Percentiles rank a stretch among this genome's conserved stretches.
These are phyloP conservation scores for Aphanomyces astaci DNA, from an alignment of 352 stramenopile genomes.

Conservation along the genomic window DNA sequence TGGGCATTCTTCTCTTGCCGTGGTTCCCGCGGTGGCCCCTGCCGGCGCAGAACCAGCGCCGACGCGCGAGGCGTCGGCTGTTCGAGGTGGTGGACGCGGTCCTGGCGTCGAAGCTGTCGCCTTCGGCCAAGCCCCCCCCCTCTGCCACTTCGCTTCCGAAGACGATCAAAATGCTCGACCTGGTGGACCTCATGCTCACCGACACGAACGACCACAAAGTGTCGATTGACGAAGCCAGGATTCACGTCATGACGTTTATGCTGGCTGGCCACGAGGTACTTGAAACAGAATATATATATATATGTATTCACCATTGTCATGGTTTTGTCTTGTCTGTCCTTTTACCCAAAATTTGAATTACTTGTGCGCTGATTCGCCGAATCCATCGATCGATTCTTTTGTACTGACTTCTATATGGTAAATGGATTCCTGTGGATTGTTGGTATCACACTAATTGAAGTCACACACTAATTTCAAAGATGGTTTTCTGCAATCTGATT, in stretches of 20 bases:
- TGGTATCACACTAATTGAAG: too few species aligned
- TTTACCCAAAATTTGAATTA: too few species aligned
- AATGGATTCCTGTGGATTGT: too few species aligned
- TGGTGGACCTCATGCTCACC: constrained; percentile 13
- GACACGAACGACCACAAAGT: not conserved
- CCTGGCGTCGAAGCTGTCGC: not conserved
- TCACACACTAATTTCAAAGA: too few species aligned
- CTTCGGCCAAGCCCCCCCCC: not conserved
- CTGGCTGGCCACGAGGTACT: constrained; percentile 17
- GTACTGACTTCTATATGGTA: too few species aligned
- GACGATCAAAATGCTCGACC: not conserved
- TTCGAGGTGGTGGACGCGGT: constrained; percentile 6
- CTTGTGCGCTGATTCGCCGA: too few species aligned
- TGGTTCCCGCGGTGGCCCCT: constrained; percentile 4
- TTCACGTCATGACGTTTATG: constrained; percentile 19
- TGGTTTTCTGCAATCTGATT: too few species aligned
- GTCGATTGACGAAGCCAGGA: not conserved
- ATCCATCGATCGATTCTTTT: too few species aligned
- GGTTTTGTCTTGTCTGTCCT: too few species aligned
- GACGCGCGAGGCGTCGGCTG: not conserved
- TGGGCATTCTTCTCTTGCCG: not conserved
- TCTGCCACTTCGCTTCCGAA: not conserved
- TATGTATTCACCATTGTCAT: too few species aligned
- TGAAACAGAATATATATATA: not conserved
- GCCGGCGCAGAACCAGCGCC: not conserved